phyloP scores from a whole-genome alignment of 768 basidiomycete genomes.

The Chalciporus piperatus region DNA sequence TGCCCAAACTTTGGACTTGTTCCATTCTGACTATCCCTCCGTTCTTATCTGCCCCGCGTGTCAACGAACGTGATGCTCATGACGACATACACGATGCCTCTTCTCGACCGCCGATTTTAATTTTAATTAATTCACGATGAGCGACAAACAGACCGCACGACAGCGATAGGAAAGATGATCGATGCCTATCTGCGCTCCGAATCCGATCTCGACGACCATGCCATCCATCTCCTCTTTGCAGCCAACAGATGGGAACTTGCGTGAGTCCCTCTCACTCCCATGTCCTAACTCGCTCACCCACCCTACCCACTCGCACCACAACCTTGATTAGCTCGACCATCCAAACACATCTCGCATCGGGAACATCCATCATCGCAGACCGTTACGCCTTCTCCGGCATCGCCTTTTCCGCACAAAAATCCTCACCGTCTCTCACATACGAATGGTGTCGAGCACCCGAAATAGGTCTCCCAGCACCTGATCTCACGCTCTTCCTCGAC shows the following conservation, averaged over 20 bases:
- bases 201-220: constrained; percentile 86
- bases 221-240: constrained; percentile 91
- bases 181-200: constrained; percentile 84
- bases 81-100: no score
- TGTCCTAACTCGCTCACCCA: neutral
- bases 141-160: constrained; percentile 69
- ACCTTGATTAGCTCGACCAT: constrained; percentile 54
- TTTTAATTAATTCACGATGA: no score
- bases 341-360: constrained; percentile 50
- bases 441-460: constrained; percentile 89
- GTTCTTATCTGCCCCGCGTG: neutral
- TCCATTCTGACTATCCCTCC: constrained; percentile 3
- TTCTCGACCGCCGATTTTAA: no score
- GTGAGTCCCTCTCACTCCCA: constrained; percentile 46
- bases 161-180: constrained; percentile 89
- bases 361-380: constrained; percentile 82
- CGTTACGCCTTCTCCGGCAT: constrained; percentile 97
- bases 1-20: no score
- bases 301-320: neutral
- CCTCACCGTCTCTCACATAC: constrained; percentile 48
- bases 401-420: constrained; percentile 75
- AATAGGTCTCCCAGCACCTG: constrained; percentile 83
- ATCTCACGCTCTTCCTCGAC: constrained; percentile 84
- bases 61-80: no score
- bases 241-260: constrained; percentile 97